These are phyloP conservation scores for Croton laevigatus DNA, from an alignment of 441 rosid genomes.

Conservation along the genomic window DNA sequence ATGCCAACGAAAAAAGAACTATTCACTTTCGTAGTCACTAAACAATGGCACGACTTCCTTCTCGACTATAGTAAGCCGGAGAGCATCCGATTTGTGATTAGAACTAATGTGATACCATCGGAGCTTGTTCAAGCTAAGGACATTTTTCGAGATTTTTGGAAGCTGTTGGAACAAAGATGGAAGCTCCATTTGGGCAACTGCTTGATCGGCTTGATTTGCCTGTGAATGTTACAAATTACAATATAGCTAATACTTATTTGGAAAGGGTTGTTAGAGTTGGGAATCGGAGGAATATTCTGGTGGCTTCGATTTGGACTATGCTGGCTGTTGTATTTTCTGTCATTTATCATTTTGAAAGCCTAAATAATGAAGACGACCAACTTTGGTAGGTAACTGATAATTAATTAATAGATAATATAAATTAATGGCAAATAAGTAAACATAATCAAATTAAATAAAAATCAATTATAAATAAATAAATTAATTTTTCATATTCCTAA, in stretches of 20 bases:
- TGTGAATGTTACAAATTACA: conserved; percentile 30
- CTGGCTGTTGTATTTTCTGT: conserved; percentile 38
- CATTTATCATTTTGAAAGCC: conserved; percentile 41
- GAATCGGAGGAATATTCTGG: conserved; percentile 42
- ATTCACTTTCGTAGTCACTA: conserved; percentile 59
- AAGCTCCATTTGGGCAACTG: conserved; percentile 53
- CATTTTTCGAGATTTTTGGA: conserved; percentile 35
- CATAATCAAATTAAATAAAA: no score
- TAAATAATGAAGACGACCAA: no score
- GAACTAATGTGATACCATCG: conserved; percentile 64
- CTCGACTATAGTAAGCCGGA: conserved; percentile 28
- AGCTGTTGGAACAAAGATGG: conserved; percentile 47
- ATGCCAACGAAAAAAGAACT: no score
- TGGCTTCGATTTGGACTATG: conserved; percentile 49
- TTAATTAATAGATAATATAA: no score
- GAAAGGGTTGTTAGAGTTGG: conserved; percentile 34
- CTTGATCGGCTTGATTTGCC: conserved; percentile 38
- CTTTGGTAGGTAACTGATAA: no score
- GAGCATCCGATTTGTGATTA: conserved; percentile 34
- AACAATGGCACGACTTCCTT: conserved; percentile 65
- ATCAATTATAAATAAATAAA: no score
- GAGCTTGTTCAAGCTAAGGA: conserved; percentile 50
- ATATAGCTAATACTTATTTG: conserved; percentile 46
- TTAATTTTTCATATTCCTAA: no score
- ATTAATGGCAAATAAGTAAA: no score